These are phyloP conservation scores for Colletotrichum somersetense DNA, from an alignment of 2,329 filamentous ascomycete genomes.

Conservation along the genomic window DNA sequence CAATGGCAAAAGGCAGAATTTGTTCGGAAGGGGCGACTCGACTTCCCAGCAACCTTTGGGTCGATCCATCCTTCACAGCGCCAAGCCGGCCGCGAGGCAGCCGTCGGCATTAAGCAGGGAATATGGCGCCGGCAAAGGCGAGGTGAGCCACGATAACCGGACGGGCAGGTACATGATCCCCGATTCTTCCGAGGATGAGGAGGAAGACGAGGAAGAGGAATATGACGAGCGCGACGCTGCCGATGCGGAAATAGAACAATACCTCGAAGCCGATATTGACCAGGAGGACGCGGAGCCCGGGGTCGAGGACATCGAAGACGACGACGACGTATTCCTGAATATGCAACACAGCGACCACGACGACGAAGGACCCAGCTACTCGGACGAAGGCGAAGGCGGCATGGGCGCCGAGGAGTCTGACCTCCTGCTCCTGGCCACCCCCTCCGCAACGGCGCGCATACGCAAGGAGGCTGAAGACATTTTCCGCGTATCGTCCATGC, in stretches of 20 bases:
- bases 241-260: constrained; percentile 53
- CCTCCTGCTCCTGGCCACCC: constrained; percentile 67
- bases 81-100: constrained; percentile 49
- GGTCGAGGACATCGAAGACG: constrained; percentile 56
- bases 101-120: constrained; percentile 66
- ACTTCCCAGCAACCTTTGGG: constrained; percentile 60
- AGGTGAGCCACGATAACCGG: constrained; percentile 39
- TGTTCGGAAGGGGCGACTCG: constrained; percentile 54
- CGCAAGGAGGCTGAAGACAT: constrained; percentile 68
- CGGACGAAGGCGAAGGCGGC: constrained; percentile 46
- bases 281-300: constrained; percentile 54
- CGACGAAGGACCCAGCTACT: constrained; percentile 41
- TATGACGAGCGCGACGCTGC: constrained; percentile 47
- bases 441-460: constrained; percentile 66
- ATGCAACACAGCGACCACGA: constrained; percentile 54
- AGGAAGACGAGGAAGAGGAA: constrained; percentile 47
- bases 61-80: constrained; percentile 59
- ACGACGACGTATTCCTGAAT: constrained; percentile 64
- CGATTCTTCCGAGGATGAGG: constrained; percentile 51
- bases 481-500: constrained; percentile 65
- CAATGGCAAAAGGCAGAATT: constrained; percentile 50
- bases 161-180: constrained; percentile 44
- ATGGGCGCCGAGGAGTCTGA: constrained; percentile 58
- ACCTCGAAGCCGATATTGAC: constrained; percentile 52
- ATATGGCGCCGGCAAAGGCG: constrained; percentile 46